A percentile compares a stretch with the other conserved stretches of the same genome.
These are phyloP conservation scores for Solanum gandarillasii DNA, from an alignment of 257 asterid genomes.

Conservation along the genomic window DNA sequence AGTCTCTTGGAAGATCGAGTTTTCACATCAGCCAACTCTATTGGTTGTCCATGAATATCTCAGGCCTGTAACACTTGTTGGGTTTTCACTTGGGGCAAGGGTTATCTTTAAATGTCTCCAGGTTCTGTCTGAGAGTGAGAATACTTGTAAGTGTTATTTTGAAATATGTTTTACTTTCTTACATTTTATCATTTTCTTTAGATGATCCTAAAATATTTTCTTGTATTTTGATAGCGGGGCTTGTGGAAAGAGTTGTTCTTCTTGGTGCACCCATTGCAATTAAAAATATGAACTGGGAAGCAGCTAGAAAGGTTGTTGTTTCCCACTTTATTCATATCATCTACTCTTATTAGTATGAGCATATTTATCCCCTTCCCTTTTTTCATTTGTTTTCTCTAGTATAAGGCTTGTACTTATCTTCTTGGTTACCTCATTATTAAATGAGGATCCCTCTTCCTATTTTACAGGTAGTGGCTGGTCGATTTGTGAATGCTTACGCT, in stretches of 20 bases:
- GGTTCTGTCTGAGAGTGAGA: slow-evolving; percentile 54
- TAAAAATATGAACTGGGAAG: slow-evolving; percentile 82
- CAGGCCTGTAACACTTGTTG: slow-evolving; percentile 97
- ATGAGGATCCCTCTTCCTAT: slow-evolving; percentile 5
- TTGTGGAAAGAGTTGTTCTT: slow-evolving; percentile 84
- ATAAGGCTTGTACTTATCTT: neutral
- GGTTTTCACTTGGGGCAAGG: slow-evolving; percentile 96
- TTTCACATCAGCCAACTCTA: neutral
- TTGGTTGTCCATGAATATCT: slow-evolving; percentile 14
- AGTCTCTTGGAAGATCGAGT: neutral
- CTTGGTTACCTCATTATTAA: slow-evolving; percentile 1
- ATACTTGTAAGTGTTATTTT: slow-evolving; percentile 31
- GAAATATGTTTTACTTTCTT: neutral
- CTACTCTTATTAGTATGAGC: neutral
- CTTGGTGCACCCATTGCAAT: slow-evolving; percentile 96
- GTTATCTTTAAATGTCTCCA: slow-evolving; percentile 90
- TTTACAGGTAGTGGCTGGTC: slow-evolving; percentile 82
- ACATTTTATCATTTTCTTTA: neutral
- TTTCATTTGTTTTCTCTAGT: neutral
- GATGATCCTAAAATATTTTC: slow-evolving; percentile 1
- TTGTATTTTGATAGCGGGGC: slow-evolving; percentile 41
- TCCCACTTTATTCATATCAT: neutral
- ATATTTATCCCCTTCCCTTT: neutral
- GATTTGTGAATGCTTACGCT: slow-evolving; percentile 77
- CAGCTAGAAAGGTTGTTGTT: slow-evolving; percentile 60